Evolutionary conservation across 2,329 filamentous ascomycete genomes (phyloP).

Genomic region (Pyrenochaeta sp.): DNA sequence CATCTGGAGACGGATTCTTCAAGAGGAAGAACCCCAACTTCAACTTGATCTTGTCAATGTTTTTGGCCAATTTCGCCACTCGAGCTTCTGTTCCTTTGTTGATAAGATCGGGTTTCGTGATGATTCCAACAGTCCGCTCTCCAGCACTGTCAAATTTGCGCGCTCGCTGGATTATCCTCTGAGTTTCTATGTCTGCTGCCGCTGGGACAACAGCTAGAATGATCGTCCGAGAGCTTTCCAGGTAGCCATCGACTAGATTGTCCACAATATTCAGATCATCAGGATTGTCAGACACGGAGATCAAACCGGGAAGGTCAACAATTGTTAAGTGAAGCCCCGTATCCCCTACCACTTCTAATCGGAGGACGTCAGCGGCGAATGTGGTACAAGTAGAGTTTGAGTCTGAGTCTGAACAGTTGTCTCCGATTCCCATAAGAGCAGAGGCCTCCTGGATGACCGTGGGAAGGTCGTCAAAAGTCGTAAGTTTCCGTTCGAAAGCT

Average conservation of each 20-base stretch:
- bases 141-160: slow-evolving; percentile 54
- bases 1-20: slow-evolving; percentile 52
- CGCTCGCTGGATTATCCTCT: slow-evolving; percentile 61
- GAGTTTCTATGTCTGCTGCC: slow-evolving; percentile 57
- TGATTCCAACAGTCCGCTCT: slow-evolving; percentile 59
- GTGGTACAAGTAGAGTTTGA: neutral
- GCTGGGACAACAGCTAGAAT: slow-evolving; percentile 38
- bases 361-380: slow-evolving; percentile 51
- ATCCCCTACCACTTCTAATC: slow-evolving; percentile 50
- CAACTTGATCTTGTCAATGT: slow-evolving; percentile 42
- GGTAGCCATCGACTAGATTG: slow-evolving; percentile 21
- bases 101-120: slow-evolving; percentile 62
- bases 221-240: slow-evolving; percentile 25
- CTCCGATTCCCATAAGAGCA: slow-evolving; percentile 54
- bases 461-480: slow-evolving; percentile 50
- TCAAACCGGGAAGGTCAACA: slow-evolving; percentile 55
- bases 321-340: slow-evolving; percentile 41
- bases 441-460: slow-evolving; percentile 60
- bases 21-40: slow-evolving; percentile 61
- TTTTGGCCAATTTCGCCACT: slow-evolving; percentile 23
- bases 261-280: slow-evolving; percentile 18
- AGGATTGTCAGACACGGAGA: slow-evolving; percentile 24
- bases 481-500: slow-evolving; percentile 40
- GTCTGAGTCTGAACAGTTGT: slow-evolving; percentile 15
- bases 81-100: slow-evolving; percentile 46